phyloP scores from a whole-genome alignment of 805 yeast species.

The Aciculoconidium aculeatum region DNA sequence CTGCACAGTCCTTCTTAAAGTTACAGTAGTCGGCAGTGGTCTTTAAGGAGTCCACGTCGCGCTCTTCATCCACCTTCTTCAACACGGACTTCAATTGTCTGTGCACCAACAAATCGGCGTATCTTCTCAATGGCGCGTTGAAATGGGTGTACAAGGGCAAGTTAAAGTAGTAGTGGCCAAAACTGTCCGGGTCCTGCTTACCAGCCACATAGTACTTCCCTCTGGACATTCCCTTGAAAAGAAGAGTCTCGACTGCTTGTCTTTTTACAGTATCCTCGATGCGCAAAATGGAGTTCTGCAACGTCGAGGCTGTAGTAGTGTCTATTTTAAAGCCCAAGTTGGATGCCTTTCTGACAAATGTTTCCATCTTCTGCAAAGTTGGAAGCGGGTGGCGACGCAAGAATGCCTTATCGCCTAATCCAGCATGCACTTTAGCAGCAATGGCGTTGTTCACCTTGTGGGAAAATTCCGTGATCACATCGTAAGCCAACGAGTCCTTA shows the following conservation, averaged over 20 bases:
- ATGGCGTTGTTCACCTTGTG: slow-evolving; percentile 79
- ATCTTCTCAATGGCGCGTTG: slow-evolving; percentile 87
- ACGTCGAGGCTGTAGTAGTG: slow-evolving; percentile 62
- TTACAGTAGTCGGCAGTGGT: slow-evolving; percentile 89
- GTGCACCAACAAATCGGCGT: slow-evolving; percentile 89
- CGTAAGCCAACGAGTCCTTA: slow-evolving; percentile 50
- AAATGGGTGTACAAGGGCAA: slow-evolving; percentile 88
- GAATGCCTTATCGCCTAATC: slow-evolving; percentile 73
- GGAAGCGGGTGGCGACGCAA: slow-evolving; percentile 88
- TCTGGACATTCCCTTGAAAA: slow-evolving; percentile 76
- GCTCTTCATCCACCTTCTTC: slow-evolving; percentile 29
- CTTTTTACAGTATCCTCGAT: slow-evolving; percentile 60
- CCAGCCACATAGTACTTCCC: slow-evolving; percentile 90
- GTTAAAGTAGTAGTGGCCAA: slow-evolving; percentile 76
- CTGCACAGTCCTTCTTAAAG: slow-evolving; percentile 92
- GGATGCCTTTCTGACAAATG: slow-evolving; percentile 66
- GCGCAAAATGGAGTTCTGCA: slow-evolving; percentile 63
- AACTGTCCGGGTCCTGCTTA: slow-evolving; percentile 69
- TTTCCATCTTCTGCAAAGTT: slow-evolving; percentile 70
- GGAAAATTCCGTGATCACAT: slow-evolving; percentile 67
- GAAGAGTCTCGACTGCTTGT: slow-evolving; percentile 68
- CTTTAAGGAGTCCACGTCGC: slow-evolving; percentile 62
- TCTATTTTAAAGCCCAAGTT: slow-evolving; percentile 66
- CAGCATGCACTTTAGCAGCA: slow-evolving; percentile 72
- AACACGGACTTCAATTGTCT: slow-evolving; percentile 77